Conservation (phyloP, 2,329 filamentous ascomycete species). For the Ascochyta koolunga region DNA sequence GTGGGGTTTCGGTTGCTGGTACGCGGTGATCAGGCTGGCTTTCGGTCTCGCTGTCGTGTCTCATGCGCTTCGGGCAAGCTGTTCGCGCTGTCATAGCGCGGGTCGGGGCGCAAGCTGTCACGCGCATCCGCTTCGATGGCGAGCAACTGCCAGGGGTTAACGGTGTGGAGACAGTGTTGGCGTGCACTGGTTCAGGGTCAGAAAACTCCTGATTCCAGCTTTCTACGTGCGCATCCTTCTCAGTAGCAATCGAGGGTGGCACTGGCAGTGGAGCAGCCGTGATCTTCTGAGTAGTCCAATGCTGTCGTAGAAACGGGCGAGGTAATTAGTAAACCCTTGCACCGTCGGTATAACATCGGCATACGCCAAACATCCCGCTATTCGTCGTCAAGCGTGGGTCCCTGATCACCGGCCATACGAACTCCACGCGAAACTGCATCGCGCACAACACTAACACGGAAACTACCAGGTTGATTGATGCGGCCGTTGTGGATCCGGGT, state of each 20-base stretch:
- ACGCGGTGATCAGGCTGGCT: neutral
- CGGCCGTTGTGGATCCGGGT: neutral
- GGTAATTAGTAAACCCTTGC: neutral
- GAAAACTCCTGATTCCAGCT: neutral
- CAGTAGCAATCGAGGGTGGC: neutral
- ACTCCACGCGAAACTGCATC: neutral
- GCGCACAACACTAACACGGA: neutral
- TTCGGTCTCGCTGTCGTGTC: neutral
- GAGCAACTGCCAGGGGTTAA: neutral
- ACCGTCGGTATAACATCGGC: neutral
- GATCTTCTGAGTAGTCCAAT: neutral
- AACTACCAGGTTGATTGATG: neutral
- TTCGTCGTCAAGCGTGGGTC: conserved; percentile 7
- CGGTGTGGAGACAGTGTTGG: neutral
- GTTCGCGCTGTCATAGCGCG: neutral
- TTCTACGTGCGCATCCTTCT: neutral
- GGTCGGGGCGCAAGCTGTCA: neutral
- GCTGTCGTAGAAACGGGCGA: neutral
- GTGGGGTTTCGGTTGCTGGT: neutral
- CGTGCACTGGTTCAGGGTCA: neutral
- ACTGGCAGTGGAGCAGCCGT: neutral
- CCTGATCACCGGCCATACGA: neutral
- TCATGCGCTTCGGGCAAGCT: neutral
- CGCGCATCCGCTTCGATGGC: neutral
- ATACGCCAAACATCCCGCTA: neutral